These are phyloP conservation scores for Phytophthora podocarpi DNA, from an alignment of 352 stramenopile genomes.

Conservation along the genomic window DNA sequence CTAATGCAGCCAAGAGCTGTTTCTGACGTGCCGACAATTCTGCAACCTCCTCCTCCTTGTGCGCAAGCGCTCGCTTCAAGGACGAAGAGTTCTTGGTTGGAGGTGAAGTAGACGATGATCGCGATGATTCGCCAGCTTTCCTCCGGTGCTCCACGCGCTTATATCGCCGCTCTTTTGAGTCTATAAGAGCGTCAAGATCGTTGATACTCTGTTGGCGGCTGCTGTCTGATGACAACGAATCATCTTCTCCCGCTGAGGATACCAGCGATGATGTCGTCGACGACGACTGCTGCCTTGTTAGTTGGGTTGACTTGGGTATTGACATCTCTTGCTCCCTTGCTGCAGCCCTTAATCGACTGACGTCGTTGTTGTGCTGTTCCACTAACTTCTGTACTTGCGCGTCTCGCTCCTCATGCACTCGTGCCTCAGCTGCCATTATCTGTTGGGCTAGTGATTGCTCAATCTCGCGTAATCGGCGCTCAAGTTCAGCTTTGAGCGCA, in stretches of 20 bases:
- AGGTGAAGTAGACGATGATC: constrained; percentile 7
- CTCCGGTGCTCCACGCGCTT: constrained; percentile 13
- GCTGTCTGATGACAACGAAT: constrained; percentile 11
- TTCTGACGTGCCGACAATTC: constrained; percentile 34
- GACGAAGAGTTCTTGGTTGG: constrained; percentile 22
- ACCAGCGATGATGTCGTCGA: constrained; percentile 27
- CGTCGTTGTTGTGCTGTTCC: constrained; percentile 47
- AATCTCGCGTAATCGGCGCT: constrained; percentile 34
- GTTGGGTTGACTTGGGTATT: constrained; percentile 6
- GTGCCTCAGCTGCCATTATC: constrained; percentile 38
- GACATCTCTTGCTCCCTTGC: constrained; percentile 7
- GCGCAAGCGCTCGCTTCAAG: constrained; percentile 36
- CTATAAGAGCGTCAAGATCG: constrained; percentile 44
- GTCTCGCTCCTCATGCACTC: constrained; percentile 49
- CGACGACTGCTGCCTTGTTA: constrained; percentile 24
- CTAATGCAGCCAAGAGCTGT: constrained; percentile 51
- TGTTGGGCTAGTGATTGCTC: constrained; percentile 39
- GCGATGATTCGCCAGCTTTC: constrained; percentile 19
- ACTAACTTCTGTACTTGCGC: constrained; percentile 38
- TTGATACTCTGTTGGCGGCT: constrained; percentile 41
- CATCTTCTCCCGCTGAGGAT: constrained; percentile 18
- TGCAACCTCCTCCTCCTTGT: constrained; percentile 51
- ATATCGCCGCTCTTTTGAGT: constrained; percentile 41
- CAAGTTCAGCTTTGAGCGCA: constrained; percentile 18
- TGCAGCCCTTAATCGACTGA: constrained; percentile 29